These are phyloP conservation scores for Volvariella volvacea DNA, from an alignment of 1,284 basidiomycete species.

Conservation along the genomic window DNA sequence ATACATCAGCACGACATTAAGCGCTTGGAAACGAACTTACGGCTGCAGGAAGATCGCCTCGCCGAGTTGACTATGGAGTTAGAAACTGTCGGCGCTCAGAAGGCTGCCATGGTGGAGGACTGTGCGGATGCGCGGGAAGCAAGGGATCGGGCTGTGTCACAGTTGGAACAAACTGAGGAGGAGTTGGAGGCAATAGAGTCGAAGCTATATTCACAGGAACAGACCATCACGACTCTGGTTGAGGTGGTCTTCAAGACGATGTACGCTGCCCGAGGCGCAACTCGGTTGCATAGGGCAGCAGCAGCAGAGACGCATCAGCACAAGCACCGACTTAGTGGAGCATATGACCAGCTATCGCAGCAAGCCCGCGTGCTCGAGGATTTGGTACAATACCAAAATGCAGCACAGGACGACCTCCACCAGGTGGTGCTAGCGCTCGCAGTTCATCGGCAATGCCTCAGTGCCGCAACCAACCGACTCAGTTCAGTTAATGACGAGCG, in stretches of 20 bases:
- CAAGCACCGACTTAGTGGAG: too few relatives aligned
- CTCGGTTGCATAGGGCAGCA: slow-evolving; percentile 3
- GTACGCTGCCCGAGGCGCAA: slow-evolving; percentile 16
- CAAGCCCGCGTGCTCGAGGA: slow-evolving; percentile 4
- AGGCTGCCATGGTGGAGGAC: slow-evolving; percentile 74
- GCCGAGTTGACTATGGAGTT: slow-evolving; percentile 60
- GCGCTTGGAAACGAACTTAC: slow-evolving; percentile 63
- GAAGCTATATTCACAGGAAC: slow-evolving; percentile 24
- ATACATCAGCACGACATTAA: slow-evolving; percentile 70
- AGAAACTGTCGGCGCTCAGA: slow-evolving; percentile 56
- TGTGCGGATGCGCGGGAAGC: slow-evolving; percentile 67
- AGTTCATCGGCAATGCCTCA: too few relatives aligned
- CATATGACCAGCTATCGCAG: background rate
- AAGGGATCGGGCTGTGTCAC: slow-evolving; percentile 51
- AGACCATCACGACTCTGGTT: slow-evolving; percentile 25
- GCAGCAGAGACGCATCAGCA: too few relatives aligned
- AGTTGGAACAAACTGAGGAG: slow-evolving; percentile 50
- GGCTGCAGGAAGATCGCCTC: slow-evolving; percentile 65
- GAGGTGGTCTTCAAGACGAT: slow-evolving; percentile 28
- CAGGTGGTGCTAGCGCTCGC: too few relatives aligned
- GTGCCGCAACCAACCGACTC: too few relatives aligned
- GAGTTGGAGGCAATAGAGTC: slow-evolving; percentile 35
- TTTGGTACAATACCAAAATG: slow-evolving; percentile 9
- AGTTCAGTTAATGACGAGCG: too few relatives aligned
- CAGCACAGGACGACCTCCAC: too few relatives aligned